A percentile compares a stretch with the other conserved stretches of the same genome.
These are phyloP conservation scores for Sutorius eximius DNA, from an alignment of 1,284 basidiomycete genomes.

Conservation along the genomic window DNA sequence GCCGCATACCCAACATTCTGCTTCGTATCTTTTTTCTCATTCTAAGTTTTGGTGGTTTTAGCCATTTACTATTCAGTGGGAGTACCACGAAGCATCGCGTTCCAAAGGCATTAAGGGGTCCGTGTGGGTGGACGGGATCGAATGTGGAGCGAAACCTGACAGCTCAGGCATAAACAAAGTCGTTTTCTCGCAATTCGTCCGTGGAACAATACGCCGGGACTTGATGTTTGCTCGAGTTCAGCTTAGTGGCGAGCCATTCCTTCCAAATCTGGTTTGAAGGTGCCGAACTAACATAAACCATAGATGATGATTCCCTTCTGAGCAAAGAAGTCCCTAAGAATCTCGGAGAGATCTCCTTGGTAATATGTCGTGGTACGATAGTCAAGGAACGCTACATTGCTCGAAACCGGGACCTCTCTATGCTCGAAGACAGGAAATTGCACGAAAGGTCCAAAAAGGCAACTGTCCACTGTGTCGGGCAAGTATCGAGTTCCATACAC, in stretches of 20 bases:
- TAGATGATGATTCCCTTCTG: slow-evolving; percentile 25
- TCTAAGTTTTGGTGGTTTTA: neutral
- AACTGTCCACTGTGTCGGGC: slow-evolving; percentile 14
- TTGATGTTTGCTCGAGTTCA: slow-evolving; percentile 19
- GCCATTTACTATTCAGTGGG: slow-evolving; percentile 16
- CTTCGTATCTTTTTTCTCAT: neutral
- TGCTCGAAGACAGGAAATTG: neutral
- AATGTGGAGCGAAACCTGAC: neutral
- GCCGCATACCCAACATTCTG: neutral
- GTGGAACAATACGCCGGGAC: neutral
- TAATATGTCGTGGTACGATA: neutral
- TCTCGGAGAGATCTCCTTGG: slow-evolving; percentile 1
- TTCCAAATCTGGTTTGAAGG: neutral
- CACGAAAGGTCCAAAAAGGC: slow-evolving; percentile 14
- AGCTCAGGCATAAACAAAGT: neutral
- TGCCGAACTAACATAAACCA: neutral
- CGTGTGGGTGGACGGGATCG: neutral
- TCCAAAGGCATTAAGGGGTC: neutral
- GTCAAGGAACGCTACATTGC: accelerated
- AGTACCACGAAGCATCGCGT: slow-evolving; percentile 1
- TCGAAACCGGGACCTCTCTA: accelerated
- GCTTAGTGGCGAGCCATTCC: slow-evolving; percentile 10
- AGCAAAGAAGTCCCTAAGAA: slow-evolving; percentile 3
- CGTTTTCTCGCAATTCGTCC: neutral
- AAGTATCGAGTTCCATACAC: neutral